Base-by-base conservation (phyloP, 495 filamentous ascomycete species). In the Parathielavia appendiculata region DNA sequence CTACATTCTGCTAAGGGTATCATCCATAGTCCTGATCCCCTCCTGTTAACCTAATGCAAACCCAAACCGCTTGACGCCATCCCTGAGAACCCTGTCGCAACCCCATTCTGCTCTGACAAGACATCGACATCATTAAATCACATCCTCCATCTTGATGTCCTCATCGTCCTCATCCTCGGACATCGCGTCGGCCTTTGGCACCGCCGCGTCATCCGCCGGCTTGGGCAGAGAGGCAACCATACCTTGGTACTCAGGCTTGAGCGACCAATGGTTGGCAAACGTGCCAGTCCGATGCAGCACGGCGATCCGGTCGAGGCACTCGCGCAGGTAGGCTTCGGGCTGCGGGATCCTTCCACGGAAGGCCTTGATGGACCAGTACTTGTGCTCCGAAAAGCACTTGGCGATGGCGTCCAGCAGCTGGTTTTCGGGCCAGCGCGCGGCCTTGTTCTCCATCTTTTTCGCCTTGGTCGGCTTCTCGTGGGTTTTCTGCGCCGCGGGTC, bases 291-390 rank as follows among this genome's bases (percentile, higher is more conserved):
- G 87, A 61, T 92, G 84, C 47, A 96, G 73, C 14, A 85, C 80
- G 1, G 91, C 95, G 56, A 97, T 81, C 69, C 89, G 82, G 57
- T 91, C 87, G 58, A 98, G 70, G 1, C 83, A 86, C 70, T 95
- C 82, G 59, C 91, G 91, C 49, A 98, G 83, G 69, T 91, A 98
- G 5, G 87, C 86, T 68, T 98, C 93, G 0, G 93, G 93, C 75
- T 98, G 93, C 51, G 82, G 76, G 35, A 92, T 79, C 60, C 76
- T 71, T 20, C 79, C 75, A 59, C 88, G 87, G 62, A 98, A 81
- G 0, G 83, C 81, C 64, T 88, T 91, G 76, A 97, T 86, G 17
- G 87, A 81, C 92, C 92, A 97, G 72, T 91, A 97, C 53, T 82
- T 82, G 77, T 87, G 95, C 51, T 84, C 72, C 35, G 84, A 80